A percentile compares a stretch with the other conserved stretches of the same genome.
phyloP scores from a whole-genome alignment of 2,329 filamentous ascomycete species.

The Alternaria alternata region DNA sequence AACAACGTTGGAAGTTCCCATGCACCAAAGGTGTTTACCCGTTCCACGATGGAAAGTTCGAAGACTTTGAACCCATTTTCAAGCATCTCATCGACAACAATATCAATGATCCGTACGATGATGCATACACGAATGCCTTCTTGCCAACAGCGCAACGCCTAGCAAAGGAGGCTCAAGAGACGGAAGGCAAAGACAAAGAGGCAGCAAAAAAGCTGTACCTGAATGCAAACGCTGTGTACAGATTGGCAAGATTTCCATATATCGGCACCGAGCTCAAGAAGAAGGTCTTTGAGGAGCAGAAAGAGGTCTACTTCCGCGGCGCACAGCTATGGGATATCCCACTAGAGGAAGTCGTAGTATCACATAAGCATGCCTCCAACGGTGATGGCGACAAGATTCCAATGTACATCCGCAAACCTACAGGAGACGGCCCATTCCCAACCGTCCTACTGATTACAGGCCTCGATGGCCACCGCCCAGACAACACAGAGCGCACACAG shows the following conservation, averaged over 20 bases:
- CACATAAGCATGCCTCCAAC: conserved; percentile 61
- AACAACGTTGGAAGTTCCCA: conserved; percentile 46
- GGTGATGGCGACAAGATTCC: conserved; percentile 66
- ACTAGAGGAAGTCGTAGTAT: conserved; percentile 67
- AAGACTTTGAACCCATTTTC: conserved; percentile 72
- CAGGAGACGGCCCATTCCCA: conserved; percentile 53
- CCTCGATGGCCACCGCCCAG: conserved; percentile 66
- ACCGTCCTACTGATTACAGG: conserved; percentile 64
- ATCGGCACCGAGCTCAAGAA: conserved; percentile 61
- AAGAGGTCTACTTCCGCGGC: conserved; percentile 67
- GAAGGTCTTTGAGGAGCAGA: conserved; percentile 71
- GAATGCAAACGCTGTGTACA: conserved; percentile 74
- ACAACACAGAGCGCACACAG: conserved; percentile 54
- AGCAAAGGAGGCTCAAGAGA: conserved; percentile 54
- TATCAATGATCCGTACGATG: conserved; percentile 70
- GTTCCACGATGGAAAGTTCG: conserved; percentile 73
- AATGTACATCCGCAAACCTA: conserved; percentile 69
- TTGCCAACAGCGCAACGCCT: conserved; percentile 67
- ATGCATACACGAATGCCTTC: conserved; percentile 70
- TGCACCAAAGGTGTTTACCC: conserved; percentile 65
- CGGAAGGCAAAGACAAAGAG: conserved; percentile 49
- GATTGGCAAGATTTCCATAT: conserved; percentile 74
- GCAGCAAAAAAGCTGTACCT: conserved; percentile 69
- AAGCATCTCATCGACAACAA: conserved; percentile 54
- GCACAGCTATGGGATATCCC: conserved; percentile 57